Base-by-base conservation (phyloP, 192 early-diverging fungal species). In the Gonapodya prolifera region DNA sequence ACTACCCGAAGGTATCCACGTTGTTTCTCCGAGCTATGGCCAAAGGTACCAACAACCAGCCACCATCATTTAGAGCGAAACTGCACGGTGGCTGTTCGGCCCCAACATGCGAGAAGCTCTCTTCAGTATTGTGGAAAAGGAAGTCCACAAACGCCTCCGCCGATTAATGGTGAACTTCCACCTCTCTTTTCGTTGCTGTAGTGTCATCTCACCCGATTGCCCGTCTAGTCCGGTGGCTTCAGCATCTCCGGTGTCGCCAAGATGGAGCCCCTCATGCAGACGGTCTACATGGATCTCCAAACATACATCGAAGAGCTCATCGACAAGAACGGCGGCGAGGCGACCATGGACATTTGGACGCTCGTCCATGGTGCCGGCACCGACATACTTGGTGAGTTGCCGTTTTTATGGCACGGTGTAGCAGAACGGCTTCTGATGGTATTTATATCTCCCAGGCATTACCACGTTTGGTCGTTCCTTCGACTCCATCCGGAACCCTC, bases 1-100 rank as follows among this genome's bases (percentile, higher is more conserved):
- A 73, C 71, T 73, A 73, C 31, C 71, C 71, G 28, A 73, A 73
- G 71, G 71, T 73, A 29, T 16, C 23, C 71, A 73, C 28, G 8
- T 73, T 32, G 16, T 32, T 29, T 73, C 32, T 30, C 71, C 13
- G 18, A 30, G 32, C 31, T 18, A 16, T 18, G 32, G 32, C 13
- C 71, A 32, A 2, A 29, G 2, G 8, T 73, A 73, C 18, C 71
- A 30, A 2, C 8, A 32, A 69, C 45, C 45, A 69, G n/a, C n/a
- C 45, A n/a, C n/a, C 13, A n/a, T 69, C 45, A 16, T 69, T 8
- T 13, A 73, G 71, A 73, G 71, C 71, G 28, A 73, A 73, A 32
- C 16, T 32, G 71, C 71, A 18, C 32, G 28, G 2, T 18, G 32
- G 28, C 31, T 73, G 71, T 73, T 73, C 71, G 32, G 32, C 2